Evolutionary conservation across 2,329 filamentous ascomycete species (phyloP), one percentile per base, ranked within the genome.

Genomic region (Penicillium sp.): DNA sequence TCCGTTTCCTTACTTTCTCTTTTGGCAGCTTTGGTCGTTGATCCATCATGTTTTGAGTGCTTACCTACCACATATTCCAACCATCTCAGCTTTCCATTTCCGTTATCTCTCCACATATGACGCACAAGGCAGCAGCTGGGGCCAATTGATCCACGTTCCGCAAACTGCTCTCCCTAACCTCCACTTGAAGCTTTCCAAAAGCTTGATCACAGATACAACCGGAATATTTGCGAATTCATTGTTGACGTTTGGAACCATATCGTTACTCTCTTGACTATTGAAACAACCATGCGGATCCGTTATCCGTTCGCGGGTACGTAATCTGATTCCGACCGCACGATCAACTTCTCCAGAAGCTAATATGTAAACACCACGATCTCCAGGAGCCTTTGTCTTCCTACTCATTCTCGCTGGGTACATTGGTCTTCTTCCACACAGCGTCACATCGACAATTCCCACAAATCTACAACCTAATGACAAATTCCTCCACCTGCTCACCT

Each of bases 301-400:
- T 84, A 92, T 67, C 89, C 89, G 53, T 96, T 96, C 72, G 91
- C 91, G 78, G 90, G 92, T 94, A 79, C 69, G 85, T 78, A 58
- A 46, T 51, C 46, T 26, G 40, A 43, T 18, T 47, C 48, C 29
- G 18, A 54, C 57, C 23, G 41, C 29, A 33, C 33, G 31, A 49
- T 56, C 52, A 25, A 45, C 49, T 31, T 40, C 23, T 20, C 48
- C 27, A 35, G 22, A 51, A 61, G 60, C 51, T 64, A 62, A 62
- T 57, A 62, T 57, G 18, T 54, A 48, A 52, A 27, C 42, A 29
- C 20, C 46, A n/a, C 20, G 11, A 40, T n/a, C n/a, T 20, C 8
- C 27, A 92, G 89, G 85, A 71, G 81, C 82, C 62, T 93, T 87
- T 68, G 63, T 77, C 62, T 74, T 80, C 64, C 84, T 97, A 65